Percentiles rank a stretch among this genome's conserved stretches.
Evolutionary conservation across 148 eudicot genomes (phyloP).

Genomic region (Persicaria tinctoria): DNA sequence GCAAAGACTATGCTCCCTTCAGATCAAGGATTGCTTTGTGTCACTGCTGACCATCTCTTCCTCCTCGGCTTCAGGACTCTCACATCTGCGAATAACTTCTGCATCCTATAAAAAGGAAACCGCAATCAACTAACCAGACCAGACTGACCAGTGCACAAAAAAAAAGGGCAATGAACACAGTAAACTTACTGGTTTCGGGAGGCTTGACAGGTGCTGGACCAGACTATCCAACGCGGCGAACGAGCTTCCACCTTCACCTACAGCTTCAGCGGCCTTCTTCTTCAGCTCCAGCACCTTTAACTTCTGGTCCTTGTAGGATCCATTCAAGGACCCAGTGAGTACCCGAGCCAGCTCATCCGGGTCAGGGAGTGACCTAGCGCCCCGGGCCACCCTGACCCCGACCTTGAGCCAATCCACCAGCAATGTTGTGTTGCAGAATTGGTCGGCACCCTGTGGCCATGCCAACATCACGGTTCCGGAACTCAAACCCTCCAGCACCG

Average conservation of each 20-base stretch:
- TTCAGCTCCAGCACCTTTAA: constrained; percentile 1
- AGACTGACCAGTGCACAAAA: no score
- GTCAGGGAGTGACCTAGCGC: constrained; percentile 23
- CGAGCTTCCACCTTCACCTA: constrained; percentile 28
- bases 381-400: constrained; percentile 31
- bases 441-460: constrained; percentile 53
- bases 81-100: no score
- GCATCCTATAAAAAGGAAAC: no score
- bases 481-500: constrained; percentile 28
- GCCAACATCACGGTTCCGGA: constrained; percentile 35
- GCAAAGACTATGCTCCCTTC: no score
- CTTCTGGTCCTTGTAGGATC: constrained; percentile 9
- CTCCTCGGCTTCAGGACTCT: no score
- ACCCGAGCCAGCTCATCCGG: constrained; percentile 26
- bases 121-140: no score
- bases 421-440: constrained; percentile 24
- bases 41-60: no score
- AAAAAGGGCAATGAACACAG: no score
- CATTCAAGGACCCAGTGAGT: constrained; percentile 12
- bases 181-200: not conserved
- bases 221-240: constrained; percentile 22
- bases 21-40: no score
- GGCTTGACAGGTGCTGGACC: constrained; percentile 18
- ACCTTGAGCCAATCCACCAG: constrained; percentile 31
- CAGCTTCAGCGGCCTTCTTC: constrained; percentile 25